phyloP scores from a whole-genome alignment of 208 protist genomes.

The Leishmania braziliensis region DNA sequence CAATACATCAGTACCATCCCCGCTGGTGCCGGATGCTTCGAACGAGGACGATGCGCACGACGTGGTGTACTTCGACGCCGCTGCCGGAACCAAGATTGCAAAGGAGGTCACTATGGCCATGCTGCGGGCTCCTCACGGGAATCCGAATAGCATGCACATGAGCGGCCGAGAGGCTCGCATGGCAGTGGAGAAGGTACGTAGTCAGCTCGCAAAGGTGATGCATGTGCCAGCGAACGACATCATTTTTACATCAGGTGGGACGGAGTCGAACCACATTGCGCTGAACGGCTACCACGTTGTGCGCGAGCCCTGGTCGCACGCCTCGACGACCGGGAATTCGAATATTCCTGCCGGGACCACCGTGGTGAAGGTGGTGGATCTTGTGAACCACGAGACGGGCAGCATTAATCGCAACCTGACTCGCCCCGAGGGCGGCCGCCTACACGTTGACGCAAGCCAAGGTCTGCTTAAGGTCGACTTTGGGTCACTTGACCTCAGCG shows the following conservation, averaged over 20 bases:
- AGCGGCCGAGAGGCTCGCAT: slow-evolving; percentile 74
- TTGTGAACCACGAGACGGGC: slow-evolving; percentile 84
- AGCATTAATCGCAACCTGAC: slow-evolving; percentile 49
- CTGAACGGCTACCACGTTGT: slow-evolving; percentile 76
- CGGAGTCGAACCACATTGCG: slow-evolving; percentile 84
- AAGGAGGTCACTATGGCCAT: slow-evolving; percentile 53
- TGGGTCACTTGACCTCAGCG: slow-evolving; percentile 50
- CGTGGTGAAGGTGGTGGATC: slow-evolving; percentile 62
- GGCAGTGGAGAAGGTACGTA: slow-evolving; percentile 72
- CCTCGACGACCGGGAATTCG: slow-evolving; percentile 44
- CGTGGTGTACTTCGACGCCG: slow-evolving; percentile 75
- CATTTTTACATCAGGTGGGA: slow-evolving; percentile 83
- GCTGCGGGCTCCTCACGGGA: slow-evolving; percentile 65
- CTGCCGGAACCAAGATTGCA: slow-evolving; percentile 65
- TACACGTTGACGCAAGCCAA: slow-evolving; percentile 81
- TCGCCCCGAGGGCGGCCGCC: slow-evolving; percentile 53
- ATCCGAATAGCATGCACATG: slow-evolving; percentile 79
- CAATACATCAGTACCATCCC: slow-evolving; percentile 10
- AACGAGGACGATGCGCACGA: slow-evolving; percentile 22
- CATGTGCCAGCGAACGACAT: slow-evolving; percentile 68
- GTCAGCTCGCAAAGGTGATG: slow-evolving; percentile 48
- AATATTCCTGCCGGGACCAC: slow-evolving; percentile 19
- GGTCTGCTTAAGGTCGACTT: slow-evolving; percentile 71
- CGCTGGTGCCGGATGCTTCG: not conserved
- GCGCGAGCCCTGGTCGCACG: slow-evolving; percentile 75